Base-by-base conservation (phyloP, 208 protist species). In the Angomonas deanei region DNA sequence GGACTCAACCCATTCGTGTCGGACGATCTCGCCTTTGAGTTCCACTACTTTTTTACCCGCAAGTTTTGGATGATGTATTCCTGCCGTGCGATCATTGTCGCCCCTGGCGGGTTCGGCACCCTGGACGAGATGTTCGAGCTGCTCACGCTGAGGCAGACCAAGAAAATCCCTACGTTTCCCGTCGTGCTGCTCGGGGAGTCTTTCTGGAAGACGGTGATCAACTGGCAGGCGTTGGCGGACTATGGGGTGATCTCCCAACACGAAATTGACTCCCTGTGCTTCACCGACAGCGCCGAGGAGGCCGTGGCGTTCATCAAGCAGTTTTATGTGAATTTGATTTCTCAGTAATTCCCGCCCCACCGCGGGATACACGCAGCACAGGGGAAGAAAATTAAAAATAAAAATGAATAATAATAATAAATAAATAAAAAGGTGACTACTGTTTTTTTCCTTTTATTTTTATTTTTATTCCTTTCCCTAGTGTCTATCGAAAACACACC, bases 51-150 rank as follows among this genome's bases (percentile, higher is more conserved):
- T 74, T 97, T 97, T 66, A 95, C 93, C 1, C 88, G 93, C 32
- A 97, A 97, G 76, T 97, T 82, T 66, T 97, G 91, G 90, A 97
- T 97, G 93, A 94, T 95, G 85, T 97, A 97, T 81, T 91, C 85
- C 3, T 92, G 85, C 72, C 82, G 91, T 50, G 91, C 86, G 31
- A 86, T 97, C 58, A 70, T 97, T 61, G 69, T 94, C 31, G 83
- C 88, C 10, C 93, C 93, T 1, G 93, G 93, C 49, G 93, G 93
- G 39, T 96, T 96, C 66, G 93, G 93, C 50, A 97, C 93, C 8
- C 59, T 95, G 60, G 93, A 97, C 53, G 93, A 97, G 68, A 71
- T 93, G 32, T 97, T 97, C 58, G 93, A 97, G 71, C 59, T 96
- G 47, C 68, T 96, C 6, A 97, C 93, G 15, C 72, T 97, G 59